A percentile compares a stretch with the other conserved stretches of the same genome.
Evolutionary conservation across 441 rosid species (phyloP).

Genomic region (Theobroma grandiflorum): DNA sequence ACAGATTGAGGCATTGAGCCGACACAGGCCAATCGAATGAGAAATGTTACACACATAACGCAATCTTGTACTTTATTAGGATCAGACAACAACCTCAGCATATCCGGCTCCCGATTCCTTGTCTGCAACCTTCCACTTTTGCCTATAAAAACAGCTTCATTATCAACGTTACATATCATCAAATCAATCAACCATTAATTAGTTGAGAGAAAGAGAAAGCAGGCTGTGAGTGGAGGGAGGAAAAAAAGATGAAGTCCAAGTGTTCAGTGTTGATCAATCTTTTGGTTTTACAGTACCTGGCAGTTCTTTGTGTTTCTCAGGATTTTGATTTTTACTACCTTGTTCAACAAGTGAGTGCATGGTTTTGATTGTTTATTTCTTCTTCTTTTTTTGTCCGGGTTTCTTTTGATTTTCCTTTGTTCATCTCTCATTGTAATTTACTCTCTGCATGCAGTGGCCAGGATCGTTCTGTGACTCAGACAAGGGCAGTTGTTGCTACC

Average conservation of each 20-base stretch:
- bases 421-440: background rate
- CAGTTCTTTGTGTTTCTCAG: constrained; percentile 46
- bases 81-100: background rate
- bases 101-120: constrained; percentile 1
- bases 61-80: background rate
- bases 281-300: constrained; percentile 14
- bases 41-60: constrained; percentile 1
- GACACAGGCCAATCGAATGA: background rate
- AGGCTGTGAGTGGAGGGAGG: background rate
- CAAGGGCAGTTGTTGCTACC: constrained; percentile 78
- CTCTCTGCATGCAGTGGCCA: constrained; percentile 68
- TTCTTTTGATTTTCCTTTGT: background rate
- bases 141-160: constrained; percentile 30
- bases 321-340: constrained; percentile 93
- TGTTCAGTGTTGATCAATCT: constrained; percentile 6
- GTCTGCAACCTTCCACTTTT: constrained; percentile 23
- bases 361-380: background rate
- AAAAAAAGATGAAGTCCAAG: constrained; percentile 23
- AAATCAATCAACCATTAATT: constrained; percentile 8
- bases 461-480: constrained; percentile 82
- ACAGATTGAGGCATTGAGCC: background rate
- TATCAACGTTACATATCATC: background rate
- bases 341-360: constrained; percentile 70
- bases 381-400: background rate
- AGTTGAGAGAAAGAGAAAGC: background rate